Base-by-base conservation (phyloP, 2,329 filamentous ascomycete genomes). In the Cadophora gregata region DNA sequence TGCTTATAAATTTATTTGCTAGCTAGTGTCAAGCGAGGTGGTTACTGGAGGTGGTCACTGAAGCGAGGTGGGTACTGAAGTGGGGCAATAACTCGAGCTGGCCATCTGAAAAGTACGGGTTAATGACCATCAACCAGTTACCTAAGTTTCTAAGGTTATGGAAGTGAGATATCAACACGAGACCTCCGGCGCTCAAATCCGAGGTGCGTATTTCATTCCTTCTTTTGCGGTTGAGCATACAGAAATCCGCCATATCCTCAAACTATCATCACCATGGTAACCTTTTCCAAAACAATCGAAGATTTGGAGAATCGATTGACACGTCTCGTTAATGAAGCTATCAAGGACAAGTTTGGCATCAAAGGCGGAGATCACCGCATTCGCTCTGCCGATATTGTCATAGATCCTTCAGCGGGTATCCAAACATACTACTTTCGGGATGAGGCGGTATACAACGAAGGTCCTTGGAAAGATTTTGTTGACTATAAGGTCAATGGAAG, bases 211-310 rank as follows among this genome's bases (percentile, higher is more conserved):
- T 27, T 53, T 27, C 1, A 27, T 51, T 51, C 24, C 24, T 51
- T 51, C 24, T 16, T 3, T 16, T 9, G 48, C 4, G 48, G 24
- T 19, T 27, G 6, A 25, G 27, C 7, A 53, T 53, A 25, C n/a
- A 53, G 31, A 29, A 53, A 19, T 29, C 25, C 8, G 25, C 16
- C 12, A 12, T 51, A 36, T 12, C 48, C 48, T 51, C 45, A 55
- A 55, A 55, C 12, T 29, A 10, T 55, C 27, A 55, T n/a, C n/a
- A 33, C 27, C 1, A 55, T 55, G 8, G 29, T 33, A 33, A 33
- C 51, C 27, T 33, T 55, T 55, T 55, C 51, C 8, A 55, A 55
- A 3, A 55, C 27, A 55, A 55, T 55, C 51, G 51, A 55, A 55
- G 51, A 55, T 14, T 0, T 55, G 14, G 51, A 55, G 12, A 21